A percentile compares a stretch with the other conserved stretches of the same genome.
Conservation (phyloP, 2,329 filamentous ascomycete genomes). For the Colletotrichum gloeosporioides region DNA sequence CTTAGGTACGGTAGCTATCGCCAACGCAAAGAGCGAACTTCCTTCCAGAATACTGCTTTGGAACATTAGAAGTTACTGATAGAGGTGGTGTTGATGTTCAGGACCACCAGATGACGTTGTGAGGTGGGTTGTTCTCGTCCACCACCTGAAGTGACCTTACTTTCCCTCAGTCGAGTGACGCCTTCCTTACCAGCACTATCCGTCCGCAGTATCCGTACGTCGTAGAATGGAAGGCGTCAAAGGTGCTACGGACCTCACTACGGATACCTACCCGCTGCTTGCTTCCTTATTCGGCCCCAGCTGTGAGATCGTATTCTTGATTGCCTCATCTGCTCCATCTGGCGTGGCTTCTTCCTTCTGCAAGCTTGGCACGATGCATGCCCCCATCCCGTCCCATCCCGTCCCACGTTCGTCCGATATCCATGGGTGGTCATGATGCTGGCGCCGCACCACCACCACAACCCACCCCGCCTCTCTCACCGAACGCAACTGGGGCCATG, state of each 20-base stretch:
- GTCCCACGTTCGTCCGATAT: neutral
- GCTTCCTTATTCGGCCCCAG: neutral
- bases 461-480: constrained; percentile 3
- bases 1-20: neutral
- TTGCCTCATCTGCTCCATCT: neutral
- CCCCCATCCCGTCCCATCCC: neutral
- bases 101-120: neutral
- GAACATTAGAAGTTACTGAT: neutral
- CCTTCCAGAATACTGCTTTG: neutral
- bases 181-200: neutral
- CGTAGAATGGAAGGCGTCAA: neutral
- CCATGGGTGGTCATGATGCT: neutral
- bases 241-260: neutral
- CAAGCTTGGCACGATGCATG: neutral
- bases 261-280: neutral
- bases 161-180: neutral
- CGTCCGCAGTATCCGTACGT: neutral
- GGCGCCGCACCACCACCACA: neutral
- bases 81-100: neutral
- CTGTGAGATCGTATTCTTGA: neutral
- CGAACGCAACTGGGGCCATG: neutral
- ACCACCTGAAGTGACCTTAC: neutral
- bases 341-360: neutral
- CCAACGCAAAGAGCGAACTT: neutral
- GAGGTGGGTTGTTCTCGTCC: neutral